Conservation (phyloP, 192 early-diverging fungal genomes). For the Coemansia aciculifera region DNA sequence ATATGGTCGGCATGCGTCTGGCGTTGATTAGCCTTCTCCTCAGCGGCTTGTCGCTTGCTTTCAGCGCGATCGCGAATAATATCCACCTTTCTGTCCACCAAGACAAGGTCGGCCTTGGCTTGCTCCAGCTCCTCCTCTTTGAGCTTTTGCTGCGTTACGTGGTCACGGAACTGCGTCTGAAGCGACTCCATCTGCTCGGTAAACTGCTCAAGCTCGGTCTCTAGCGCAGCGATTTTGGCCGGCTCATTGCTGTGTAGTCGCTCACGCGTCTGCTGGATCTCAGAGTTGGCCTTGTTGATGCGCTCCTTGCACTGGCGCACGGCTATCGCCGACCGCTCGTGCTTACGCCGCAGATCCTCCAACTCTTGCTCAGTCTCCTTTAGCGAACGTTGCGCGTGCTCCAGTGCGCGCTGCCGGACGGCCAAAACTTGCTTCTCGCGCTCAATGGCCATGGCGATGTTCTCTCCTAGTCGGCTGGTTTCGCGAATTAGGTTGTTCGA, state of each 20-base stretch:
- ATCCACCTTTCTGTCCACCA: constrained; percentile 41
- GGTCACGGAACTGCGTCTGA: constrained; percentile 61
- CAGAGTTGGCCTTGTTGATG: constrained; percentile 33
- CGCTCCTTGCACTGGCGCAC: constrained; percentile 45
- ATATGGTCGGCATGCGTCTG: constrained; percentile 48
- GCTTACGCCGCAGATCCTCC: constrained; percentile 35
- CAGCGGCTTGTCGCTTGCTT: constrained; percentile 33
- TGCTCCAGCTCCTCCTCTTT: constrained; percentile 45
- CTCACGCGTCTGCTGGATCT: constrained; percentile 56
- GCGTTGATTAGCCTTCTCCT: constrained; percentile 28
- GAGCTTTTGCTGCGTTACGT: constrained; percentile 50
- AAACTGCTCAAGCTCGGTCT: constrained; percentile 56
- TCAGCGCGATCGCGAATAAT: constrained; percentile 30
- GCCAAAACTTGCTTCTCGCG: constrained; percentile 32
- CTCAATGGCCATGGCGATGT: constrained; percentile 50
- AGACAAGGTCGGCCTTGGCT: constrained; percentile 16
- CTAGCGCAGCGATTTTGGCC: constrained; percentile 61
- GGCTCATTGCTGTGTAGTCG: constrained; percentile 63
- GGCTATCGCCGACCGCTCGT: constrained; percentile 21
- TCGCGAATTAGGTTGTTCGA: constrained; percentile 41
- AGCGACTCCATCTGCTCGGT: constrained; percentile 59
- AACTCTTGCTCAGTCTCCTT: constrained; percentile 35
- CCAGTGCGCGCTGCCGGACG: constrained; percentile 8
- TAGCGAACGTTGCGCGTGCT: constrained; percentile 20
- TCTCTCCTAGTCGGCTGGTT: constrained; percentile 56